These are phyloP conservation scores for Fonsecaea multimorphosa DNA, from an alignment of 2,329 filamentous ascomycete species.

Conservation along the genomic window DNA sequence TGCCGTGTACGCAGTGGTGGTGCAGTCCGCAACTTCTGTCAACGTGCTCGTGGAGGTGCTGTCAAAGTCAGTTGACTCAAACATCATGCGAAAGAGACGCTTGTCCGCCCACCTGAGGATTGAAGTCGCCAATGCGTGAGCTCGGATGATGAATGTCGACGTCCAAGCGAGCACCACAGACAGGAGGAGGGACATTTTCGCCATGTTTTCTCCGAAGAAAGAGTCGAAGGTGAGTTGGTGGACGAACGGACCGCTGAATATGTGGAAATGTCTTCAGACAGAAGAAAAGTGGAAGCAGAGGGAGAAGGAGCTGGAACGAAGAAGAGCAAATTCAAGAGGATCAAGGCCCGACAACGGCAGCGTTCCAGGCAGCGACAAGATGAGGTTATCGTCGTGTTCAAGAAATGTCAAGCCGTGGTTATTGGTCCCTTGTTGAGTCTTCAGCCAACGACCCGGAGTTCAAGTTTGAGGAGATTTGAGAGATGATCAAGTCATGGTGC, in stretches of 20 bases:
- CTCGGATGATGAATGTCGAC: background rate
- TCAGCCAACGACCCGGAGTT: background rate
- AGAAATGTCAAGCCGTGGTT: background rate
- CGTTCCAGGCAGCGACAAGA: background rate
- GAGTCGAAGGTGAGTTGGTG: background rate
- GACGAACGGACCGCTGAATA: background rate
- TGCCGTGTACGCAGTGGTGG: slow-evolving; percentile 28
- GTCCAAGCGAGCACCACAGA: slow-evolving; percentile 3
- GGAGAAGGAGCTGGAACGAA: background rate
- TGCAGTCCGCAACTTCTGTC: slow-evolving; percentile 18
- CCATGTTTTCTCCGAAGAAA: background rate
- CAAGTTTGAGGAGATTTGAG: background rate
- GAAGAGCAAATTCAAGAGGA: background rate
- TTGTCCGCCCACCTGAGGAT: background rate
- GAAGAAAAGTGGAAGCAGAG: background rate
- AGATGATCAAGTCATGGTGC: background rate
- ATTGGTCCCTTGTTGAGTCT: background rate
- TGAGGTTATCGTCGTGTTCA: background rate
- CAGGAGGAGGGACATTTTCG: background rate
- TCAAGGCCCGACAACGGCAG: background rate
- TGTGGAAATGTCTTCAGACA: background rate
- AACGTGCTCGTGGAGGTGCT: background rate
- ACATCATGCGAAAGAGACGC: background rate
- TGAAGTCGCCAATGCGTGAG: slow-evolving; percentile 1
- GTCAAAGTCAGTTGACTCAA: slow-evolving; percentile 9